These are phyloP conservation scores for Flaveria bidentis DNA, from an alignment of 129 eudicot genomes.

Conservation along the genomic window DNA sequence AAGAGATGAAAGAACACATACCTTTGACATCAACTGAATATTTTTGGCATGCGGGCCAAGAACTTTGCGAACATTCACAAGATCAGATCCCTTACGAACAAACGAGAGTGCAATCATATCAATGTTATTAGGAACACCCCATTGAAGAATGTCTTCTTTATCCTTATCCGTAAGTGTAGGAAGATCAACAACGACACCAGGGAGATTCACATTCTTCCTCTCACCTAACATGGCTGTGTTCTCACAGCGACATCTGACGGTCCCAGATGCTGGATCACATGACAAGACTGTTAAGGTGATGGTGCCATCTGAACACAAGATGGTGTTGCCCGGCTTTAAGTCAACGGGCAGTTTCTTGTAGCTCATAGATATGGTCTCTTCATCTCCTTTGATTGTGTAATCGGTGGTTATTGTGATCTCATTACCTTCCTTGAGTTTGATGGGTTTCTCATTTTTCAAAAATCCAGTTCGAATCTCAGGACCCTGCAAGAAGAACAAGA, in stretches of 20 bases:
- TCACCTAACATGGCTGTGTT: slow-evolving; percentile 89
- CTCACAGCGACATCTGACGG: slow-evolving; percentile 83
- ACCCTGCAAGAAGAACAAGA: slow-evolving; percentile 49
- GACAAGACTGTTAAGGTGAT: slow-evolving; percentile 72
- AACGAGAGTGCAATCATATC: slow-evolving; percentile 84
- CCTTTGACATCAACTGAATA: slow-evolving; percentile 79
- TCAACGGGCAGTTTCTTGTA: slow-evolving; percentile 77
- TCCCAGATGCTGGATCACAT: slow-evolving; percentile 68
- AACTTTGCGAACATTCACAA: slow-evolving; percentile 72
- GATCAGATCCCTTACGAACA: slow-evolving; percentile 80
- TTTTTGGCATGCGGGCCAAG: slow-evolving; percentile 71
- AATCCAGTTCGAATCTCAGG: slow-evolving; percentile 98
- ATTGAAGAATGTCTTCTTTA: slow-evolving; percentile 66
- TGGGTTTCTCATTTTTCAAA: slow-evolving; percentile 67
- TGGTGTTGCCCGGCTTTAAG: slow-evolving; percentile 79
- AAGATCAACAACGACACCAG: slow-evolving; percentile 84
- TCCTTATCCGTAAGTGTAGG: slow-evolving; percentile 87
- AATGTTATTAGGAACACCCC: slow-evolving; percentile 85
- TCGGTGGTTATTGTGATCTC: slow-evolving; percentile 83
- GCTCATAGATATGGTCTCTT: slow-evolving; percentile 79
- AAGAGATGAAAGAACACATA: slow-evolving; percentile 15
- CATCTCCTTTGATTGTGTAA: slow-evolving; percentile 75
- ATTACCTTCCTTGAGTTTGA: slow-evolving; percentile 81
- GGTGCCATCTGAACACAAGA: slow-evolving; percentile 93
- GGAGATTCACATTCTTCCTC: slow-evolving; percentile 84